Evolutionary conservation across 2,329 filamentous ascomycete species (phyloP), one percentile per base, ranked within the genome.

Genomic region (Basipetospora chlamydospora): DNA sequence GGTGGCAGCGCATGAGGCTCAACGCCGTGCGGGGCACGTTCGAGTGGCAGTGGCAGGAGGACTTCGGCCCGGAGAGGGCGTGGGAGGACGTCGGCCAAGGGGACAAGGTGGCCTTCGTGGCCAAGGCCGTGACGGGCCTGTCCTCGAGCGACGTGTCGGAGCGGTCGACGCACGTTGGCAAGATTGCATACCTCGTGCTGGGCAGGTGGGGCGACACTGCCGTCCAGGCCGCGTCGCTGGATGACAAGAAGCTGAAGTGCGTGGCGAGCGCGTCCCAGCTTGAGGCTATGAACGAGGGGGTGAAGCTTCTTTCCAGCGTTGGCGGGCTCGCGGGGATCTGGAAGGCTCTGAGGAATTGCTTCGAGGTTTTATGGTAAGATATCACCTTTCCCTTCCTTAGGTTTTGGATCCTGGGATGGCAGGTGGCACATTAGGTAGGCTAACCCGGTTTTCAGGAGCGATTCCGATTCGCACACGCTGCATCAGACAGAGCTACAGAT

Each of bases 1-100:
- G 85, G 43, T 81, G 82, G 57, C 87, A 96, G 53, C 82, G 83
- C 59, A 70, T 79, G 32, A 78, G 87, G 49, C 64, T 95, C 33
- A 70, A 81, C 37, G 73, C 77, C 37, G 78, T 82, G 15, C 82
- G 83, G 50, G 67, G 74, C 26, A 76, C 78, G 2, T 96, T 93
- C 50, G 73, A 86, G 44, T 72, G 74, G 52, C 72, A 78, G 50
- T 94, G 83, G 83, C 59, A 69, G 46, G 63, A 67, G 16, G 67
- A 72, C 29, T 48, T 48, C 4, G 49, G 47, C 26, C 49, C 43
- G 2, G 15, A 18, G 23, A 44, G 47, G 36, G 38, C 73, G 25
- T 94, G 86, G 85, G 64, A 76, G 37, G 70, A 77, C 28, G 73
- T 72, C 4, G 66, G 70, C 16, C 58, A 70, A 18, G 67, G 73